phyloP scores from a whole-genome alignment of 2,329 filamentous ascomycete species.

The Plectosphaerella cucumerina region DNA sequence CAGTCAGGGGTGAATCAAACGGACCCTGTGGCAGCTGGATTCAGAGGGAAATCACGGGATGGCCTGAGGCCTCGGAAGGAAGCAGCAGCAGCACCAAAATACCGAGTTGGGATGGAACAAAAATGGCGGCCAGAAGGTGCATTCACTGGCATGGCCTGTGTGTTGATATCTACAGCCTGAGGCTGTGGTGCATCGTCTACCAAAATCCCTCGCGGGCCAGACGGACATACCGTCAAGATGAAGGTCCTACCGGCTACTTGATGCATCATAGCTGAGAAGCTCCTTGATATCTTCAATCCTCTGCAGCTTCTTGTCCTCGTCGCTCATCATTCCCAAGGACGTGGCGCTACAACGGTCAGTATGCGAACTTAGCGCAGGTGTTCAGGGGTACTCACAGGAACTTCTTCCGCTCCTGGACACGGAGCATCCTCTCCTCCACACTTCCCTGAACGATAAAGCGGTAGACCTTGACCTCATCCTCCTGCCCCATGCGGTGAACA shows the following conservation, averaged over 20 bases:
- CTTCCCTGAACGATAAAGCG: conserved; percentile 86
- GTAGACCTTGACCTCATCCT: conserved; percentile 77
- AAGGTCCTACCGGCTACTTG: neutral
- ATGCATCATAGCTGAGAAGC: conserved; percentile 58
- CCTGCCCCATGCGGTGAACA: conserved; percentile 94
- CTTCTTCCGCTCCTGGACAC: conserved; percentile 92
- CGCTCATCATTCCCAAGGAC: conserved; percentile 88
- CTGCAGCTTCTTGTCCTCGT: conserved; percentile 87
- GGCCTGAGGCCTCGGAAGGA: neutral
- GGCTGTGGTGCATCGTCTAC: neutral
- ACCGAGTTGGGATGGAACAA: neutral
- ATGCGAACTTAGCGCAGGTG: neutral
- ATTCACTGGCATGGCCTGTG: neutral
- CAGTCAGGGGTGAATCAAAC: neutral
- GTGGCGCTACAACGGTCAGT: conserved; percentile 61
- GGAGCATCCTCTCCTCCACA: conserved; percentile 93
- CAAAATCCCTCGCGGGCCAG: neutral
- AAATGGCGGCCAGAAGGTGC: neutral
- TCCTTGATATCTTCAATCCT: conserved; percentile 93
- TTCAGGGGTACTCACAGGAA: conserved; percentile 66
- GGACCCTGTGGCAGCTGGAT: neutral
- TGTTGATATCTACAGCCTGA: too few relatives aligned
- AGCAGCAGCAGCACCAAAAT: too few relatives aligned
- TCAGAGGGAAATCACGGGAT: neutral
- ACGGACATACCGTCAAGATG: neutral